A percentile compares a stretch with the other conserved stretches of the same genome.
phyloP scores from a whole-genome alignment of 139 green algal genomes.

The Coelastrella sp. region DNA sequence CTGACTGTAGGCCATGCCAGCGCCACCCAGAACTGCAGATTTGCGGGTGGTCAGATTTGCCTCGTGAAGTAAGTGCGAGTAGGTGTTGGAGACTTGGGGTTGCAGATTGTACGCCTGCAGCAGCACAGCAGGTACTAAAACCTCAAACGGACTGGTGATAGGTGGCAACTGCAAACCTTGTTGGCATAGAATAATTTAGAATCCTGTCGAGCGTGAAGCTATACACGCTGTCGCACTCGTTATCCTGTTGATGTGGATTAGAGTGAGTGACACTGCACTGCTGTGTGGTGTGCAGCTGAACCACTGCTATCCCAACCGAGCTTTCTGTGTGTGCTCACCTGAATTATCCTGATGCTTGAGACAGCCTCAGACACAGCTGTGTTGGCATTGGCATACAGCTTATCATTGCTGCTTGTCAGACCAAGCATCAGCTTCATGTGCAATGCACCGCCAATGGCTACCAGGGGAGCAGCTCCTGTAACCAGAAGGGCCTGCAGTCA shows the following conservation, averaged over 20 bases:
- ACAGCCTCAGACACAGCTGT: conserved; percentile 80
- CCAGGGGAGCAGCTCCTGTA: conserved; percentile 35
- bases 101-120: conserved; percentile 80
- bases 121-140: background rate
- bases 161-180: background rate
- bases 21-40: background rate
- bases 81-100: conserved; percentile 47
- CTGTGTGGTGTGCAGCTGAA: background rate
- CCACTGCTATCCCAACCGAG: background rate
- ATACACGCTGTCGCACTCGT: too few species aligned
- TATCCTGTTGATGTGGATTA: too few species aligned
- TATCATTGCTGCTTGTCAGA: conserved; percentile 45
- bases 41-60: conserved; percentile 3
- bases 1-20: conserved; percentile 27
- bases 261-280: too few species aligned
- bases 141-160: too few species aligned
- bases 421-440: conserved; percentile 69
- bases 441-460: conserved; percentile 36
- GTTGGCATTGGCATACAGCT: conserved; percentile 79
- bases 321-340: conserved; percentile 41
- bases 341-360: conserved; percentile 73
- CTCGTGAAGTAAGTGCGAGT: conserved; percentile 40
- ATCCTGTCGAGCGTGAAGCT: too few species aligned
- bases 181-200: too few species aligned
- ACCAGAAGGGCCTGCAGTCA: conserved; percentile 18